Base-by-base conservation (phyloP, 441 rosid species). In the Omphalea diandra region DNA sequence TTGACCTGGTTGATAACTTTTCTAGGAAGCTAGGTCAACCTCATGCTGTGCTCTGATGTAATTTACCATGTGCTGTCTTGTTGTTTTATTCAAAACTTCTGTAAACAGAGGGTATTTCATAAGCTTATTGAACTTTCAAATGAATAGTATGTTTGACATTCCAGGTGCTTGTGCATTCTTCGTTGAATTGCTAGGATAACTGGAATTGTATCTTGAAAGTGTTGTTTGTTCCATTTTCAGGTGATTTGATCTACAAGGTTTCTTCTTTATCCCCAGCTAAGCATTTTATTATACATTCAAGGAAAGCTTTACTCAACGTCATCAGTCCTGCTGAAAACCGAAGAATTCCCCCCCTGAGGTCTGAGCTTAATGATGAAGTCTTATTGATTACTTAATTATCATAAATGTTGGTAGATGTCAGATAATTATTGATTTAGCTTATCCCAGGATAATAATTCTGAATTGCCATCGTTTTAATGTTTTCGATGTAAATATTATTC, bases 281-380 rank as follows among this genome's bases (percentile, higher is more conserved):
- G 81, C 97, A 95, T 84, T 95, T 95, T 77, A 84, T 93, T 72
- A 81, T 95, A 84, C 99, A 95, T 86, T 93, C 99, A 44, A 85
- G 98, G 67, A 95, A 95, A 81, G 99, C 97, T 56, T 76, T 95
- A 55, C 88, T 95, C 44, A 85, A 88, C 80, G 99, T 98, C 71
- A 84, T 95, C 78, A 93, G 95, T 79, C 98, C 99, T 31, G 86
- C 99, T 69, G 97, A 93, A 75, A 95, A 95, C 84, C 90, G 98
- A 72, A 84, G 78, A 71, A 86, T 95, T 72, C 98, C 98, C 33
- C 97, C 99, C 49, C 82, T 95, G 71, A 95, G 88, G 99, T 93
- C 77, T 29, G 93, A 57, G 35, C 49, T 65, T 55, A 26, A 56
- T 58, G 2, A 12, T 49, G n/a, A n/a, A 18, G 49, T 67, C 54